These are phyloP conservation scores for Testicularia cyperi DNA, from an alignment of 1,284 basidiomycete species.

Conservation along the genomic window DNA sequence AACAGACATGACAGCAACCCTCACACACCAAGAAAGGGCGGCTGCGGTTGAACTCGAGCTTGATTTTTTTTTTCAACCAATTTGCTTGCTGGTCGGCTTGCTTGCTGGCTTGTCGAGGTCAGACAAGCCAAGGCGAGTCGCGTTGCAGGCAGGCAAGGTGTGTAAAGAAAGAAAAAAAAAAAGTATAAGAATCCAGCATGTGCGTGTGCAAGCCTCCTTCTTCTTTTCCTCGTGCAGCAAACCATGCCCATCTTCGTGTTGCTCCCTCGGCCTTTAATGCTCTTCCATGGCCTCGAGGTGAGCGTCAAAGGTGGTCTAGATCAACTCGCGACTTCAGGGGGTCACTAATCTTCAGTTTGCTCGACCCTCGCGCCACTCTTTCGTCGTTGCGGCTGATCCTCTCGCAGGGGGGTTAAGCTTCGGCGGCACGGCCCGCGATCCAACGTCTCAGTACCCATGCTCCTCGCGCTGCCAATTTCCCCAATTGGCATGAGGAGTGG, in stretches of 20 bases:
- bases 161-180: conserved; percentile 1
- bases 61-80: too few relatives aligned
- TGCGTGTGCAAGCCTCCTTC: too few relatives aligned
- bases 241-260: conserved; percentile 41
- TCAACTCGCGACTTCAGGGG: conserved; percentile 44
- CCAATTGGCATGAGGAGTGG: too few relatives aligned
- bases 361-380: conserved; percentile 30
- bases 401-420: conserved; percentile 23
- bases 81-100: too few relatives aligned
- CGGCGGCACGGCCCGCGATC: conserved; percentile 30
- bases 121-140: too few relatives aligned
- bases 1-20: too few relatives aligned
- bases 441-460: conserved; percentile 40
- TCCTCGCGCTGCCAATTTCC: conserved; percentile 10
- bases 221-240: conserved; percentile 44
- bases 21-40: too few relatives aligned
- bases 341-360: conserved; percentile 29
- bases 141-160: neutral
- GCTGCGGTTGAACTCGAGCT: too few relatives aligned
- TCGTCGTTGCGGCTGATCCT: neutral
- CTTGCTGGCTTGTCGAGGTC: too few relatives aligned
- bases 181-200: neutral
- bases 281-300: conserved; percentile 41
- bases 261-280: conserved; percentile 34
- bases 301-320: conserved; percentile 44